Base-by-base conservation (phyloP, 441 rosid species). In the Syzygium syzygioides region DNA sequence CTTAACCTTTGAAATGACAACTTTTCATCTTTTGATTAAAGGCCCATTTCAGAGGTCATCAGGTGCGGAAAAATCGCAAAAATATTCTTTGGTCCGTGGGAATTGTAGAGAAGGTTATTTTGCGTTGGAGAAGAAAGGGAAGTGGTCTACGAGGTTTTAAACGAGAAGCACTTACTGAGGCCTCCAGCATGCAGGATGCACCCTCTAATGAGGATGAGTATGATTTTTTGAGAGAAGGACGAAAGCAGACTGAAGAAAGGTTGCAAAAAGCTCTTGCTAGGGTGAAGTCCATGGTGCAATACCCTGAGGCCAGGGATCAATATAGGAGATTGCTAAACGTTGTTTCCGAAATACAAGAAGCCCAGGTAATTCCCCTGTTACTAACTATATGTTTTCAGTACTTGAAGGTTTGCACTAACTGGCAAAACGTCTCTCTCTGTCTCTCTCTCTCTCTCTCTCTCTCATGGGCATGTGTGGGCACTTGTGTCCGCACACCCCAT, bases 21-120 rank as follows among this genome's bases (percentile, higher is more conserved):
- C 5, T 37, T 55, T 85, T 55, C 66, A 52, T 85, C 62, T 85
- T 85, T 34, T 41, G 32, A 57, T 88, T 86, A 90, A 91, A 97
- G 99, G 99, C 99, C 64, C 97, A 93, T 91, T 94, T 95, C 59
- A 96, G 99, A 91, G 99, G 99, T 79, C 94, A 95, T 93, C 98
- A 96, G 90, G 96, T 96, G 30, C 93, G 99, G 93, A 96, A 94
- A 91, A 95, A 93, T 92, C 91, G 94, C 91, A 93, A 90, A 90
- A 96, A 95, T 89, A 95, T 97, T 79, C 87, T 91, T 23, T 96
- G 99, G 99, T 95, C 98, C 3, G 99, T 97, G 23, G 99, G 99
- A 90, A 95, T 96, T 90, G 6, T 97, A 89, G 99, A 96, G 93
- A 97, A 97, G 89, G 93, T 95, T 85, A 97, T 96, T 90, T 88